Evolutionary conservation across 2,329 filamentous ascomycete species (phyloP), one percentile per base, ranked within the genome.

Genomic region (Fusarium bulbicola): DNA sequence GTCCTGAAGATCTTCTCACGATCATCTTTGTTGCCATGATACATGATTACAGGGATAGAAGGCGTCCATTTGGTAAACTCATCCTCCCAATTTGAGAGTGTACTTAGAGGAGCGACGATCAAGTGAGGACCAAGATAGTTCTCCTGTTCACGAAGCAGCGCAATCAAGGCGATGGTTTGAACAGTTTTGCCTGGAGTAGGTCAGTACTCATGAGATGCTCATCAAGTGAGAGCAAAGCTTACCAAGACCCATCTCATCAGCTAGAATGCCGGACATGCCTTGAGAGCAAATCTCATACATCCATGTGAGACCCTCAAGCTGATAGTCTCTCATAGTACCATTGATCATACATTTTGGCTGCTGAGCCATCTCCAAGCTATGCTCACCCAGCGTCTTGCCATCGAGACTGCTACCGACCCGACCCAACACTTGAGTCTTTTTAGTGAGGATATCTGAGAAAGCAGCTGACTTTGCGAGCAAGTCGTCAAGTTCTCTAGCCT

Each of bases 281-380:
- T 97, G 96, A 5, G 87, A 82, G 63, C 88, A 89, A 59, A 90
- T 89, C 85, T 97, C 94, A 76, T 93, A 97, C 85, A 99, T 92
- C 96, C 96, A 99, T 1, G 97, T 97, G 2, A 99, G 82, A 0
- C 96, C 96, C 80, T 98, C 95, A 0, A 99, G 84, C 77, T 99
- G 96, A 79, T 99, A 99, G 70, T 93, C 92, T 24, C 95, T 88
- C 95, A 99, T 98, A 8, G 91, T 92, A 3, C 96, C 96, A 10
- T 94, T 94, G 1, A 92, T 91, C 76, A 99, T 91, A 66, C 95
- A 90, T 72, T 92, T 91, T 0, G 96, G 96, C 79, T 99, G 96
- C 70, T 92, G 87, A 0, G 95, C 95, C 80, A 97, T 94, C 63
- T 91, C 87, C 21, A 98, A 82, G 60, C 95, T 88, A 61, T 91